Conservation (phyloP, 2,329 filamentous ascomycete genomes). For the Escovopsis sp. region DNA sequence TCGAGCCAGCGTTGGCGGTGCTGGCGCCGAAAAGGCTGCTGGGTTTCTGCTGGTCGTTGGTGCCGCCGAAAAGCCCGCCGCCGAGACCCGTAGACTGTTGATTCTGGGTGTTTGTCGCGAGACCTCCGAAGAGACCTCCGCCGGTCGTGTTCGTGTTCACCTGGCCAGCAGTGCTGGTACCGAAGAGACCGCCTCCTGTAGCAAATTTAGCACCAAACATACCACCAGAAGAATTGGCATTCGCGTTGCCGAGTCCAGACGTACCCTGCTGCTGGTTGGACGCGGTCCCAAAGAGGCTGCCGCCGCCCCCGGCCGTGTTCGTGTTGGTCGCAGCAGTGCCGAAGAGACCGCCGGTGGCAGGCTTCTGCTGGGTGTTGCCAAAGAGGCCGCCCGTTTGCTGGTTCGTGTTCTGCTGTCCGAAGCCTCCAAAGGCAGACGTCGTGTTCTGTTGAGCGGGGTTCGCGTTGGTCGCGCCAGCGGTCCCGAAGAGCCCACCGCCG, state of each 20-base stretch:
- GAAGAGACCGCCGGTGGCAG: slow-evolving; percentile 18
- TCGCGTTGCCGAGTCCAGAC: slow-evolving; percentile 20
- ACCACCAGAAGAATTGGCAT: slow-evolving; percentile 19
- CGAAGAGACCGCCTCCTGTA: slow-evolving; percentile 25
- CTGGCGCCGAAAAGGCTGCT: slow-evolving; percentile 37
- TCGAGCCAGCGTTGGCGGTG: slow-evolving; percentile 27
- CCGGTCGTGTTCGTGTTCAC: slow-evolving; percentile 19
- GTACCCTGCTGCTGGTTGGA: slow-evolving; percentile 25
- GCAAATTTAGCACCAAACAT: slow-evolving; percentile 27
- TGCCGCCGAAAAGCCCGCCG: slow-evolving; percentile 32
- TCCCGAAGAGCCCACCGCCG: slow-evolving; percentile 27
- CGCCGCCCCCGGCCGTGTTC: slow-evolving; percentile 19
- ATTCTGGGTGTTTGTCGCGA: slow-evolving; percentile 20
- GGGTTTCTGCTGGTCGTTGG: slow-evolving; percentile 23
- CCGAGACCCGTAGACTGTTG: slow-evolving; percentile 22
- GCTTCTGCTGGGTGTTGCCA: slow-evolving; percentile 27
- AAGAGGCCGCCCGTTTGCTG: slow-evolving; percentile 27
- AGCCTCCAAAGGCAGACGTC: slow-evolving; percentile 16
- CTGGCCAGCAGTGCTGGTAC: slow-evolving; percentile 18
- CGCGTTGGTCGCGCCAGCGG: slow-evolving; percentile 15
- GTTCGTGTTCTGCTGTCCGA: slow-evolving; percentile 19
- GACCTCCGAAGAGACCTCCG: slow-evolving; percentile 29
- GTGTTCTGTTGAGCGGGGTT: slow-evolving; percentile 17
- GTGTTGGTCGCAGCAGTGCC: slow-evolving; percentile 17
- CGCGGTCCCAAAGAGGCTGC: slow-evolving; percentile 28